phyloP scores from a whole-genome alignment of 2,329 filamentous ascomycete genomes.

The Curvularia sp. region DNA sequence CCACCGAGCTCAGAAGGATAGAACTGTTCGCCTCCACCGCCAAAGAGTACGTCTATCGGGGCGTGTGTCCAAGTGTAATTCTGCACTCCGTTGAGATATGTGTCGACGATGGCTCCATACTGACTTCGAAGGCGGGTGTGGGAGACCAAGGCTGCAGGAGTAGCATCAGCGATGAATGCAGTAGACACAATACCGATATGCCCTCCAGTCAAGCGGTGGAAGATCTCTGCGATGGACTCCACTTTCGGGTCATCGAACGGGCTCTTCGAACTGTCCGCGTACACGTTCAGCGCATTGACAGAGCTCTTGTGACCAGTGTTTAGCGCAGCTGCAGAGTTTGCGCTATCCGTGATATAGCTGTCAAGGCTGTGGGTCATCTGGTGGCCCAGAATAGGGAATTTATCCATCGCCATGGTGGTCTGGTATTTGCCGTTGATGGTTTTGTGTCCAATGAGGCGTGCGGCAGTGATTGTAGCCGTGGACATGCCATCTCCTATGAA shows the following conservation, averaged over 20 bases:
- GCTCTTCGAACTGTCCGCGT: constrained; percentile 76
- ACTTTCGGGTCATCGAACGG: constrained; percentile 85
- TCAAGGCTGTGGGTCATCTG: constrained; percentile 90
- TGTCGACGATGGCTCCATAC: constrained; percentile 77
- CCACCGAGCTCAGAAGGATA: constrained; percentile 61
- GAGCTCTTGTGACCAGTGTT: constrained; percentile 86
- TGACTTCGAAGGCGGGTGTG: constrained; percentile 74
- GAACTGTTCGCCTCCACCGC: constrained; percentile 84
- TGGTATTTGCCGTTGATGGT: constrained; percentile 85
- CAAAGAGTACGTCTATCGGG: constrained; percentile 78
- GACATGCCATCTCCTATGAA: constrained; percentile 78
- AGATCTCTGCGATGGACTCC: constrained; percentile 81
- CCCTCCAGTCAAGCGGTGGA: constrained; percentile 71
- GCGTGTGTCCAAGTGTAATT: constrained; percentile 85
- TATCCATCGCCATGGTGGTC: constrained; percentile 76
- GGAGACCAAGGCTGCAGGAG: constrained; percentile 67
- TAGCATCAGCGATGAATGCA: constrained; percentile 83
- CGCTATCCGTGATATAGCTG: constrained; percentile 84
- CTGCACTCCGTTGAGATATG: constrained; percentile 75
- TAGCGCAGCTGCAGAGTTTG: constrained; percentile 82
- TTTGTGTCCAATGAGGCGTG: constrained; percentile 81
- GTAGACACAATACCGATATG: constrained; percentile 73
- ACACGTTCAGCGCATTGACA: constrained; percentile 82
- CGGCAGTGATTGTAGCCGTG: constrained; percentile 81
- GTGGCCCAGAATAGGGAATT: constrained; percentile 85